Evolutionary conservation across 495 filamentous ascomycete species (phyloP), one percentile per base, ranked within the genome.

Genomic region (Diplogelasinospora grovesii): DNA sequence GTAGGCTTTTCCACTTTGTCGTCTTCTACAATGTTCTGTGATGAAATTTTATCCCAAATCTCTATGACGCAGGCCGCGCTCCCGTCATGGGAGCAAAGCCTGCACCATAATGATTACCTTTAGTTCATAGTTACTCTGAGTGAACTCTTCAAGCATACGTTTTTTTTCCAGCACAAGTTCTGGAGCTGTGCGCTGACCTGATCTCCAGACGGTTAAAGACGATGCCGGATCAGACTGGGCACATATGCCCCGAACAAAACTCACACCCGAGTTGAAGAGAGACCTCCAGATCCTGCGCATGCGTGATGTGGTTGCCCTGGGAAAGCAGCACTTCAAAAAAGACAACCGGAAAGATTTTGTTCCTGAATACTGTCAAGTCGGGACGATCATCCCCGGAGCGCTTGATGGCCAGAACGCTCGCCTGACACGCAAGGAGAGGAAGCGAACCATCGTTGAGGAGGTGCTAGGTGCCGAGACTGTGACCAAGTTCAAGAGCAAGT

Each of bases 91-190:
- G 61, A 56, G 48, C 55, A 56, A 53, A 41, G 43, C 50, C 45
- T 54, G 59, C 54, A 65, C 54, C 56, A 49, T 49, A 85, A 86
- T 88, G 77, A 88, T 82, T n/a, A n/a, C 63, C 29, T 39, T 65
- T 71, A 64, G 70, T 76, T 88, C 87, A 96, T 95, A 98, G 92
- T 98, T 98, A 98, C 92, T 89, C 89, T 95, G 90, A 97, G 27
- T 18, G 11, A 6, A 25, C 26, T n/a, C n/a, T n/a, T 67, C 70
- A 70, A 18, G 33, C 31, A 34, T 29, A 1, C 16, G 6, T 28
- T 41, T 39, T 16, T 36, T 30, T 11, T 36, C 23, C 26, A 44
- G 26, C 36, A 42, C 49, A 30, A 14, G 8, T 14, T 18, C 30
- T 31, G 16, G 33, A 8, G 43, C 11, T 11, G 1, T 15, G 25